A percentile compares a stretch with the other conserved stretches of the same genome.
Evolutionary conservation across 495 filamentous ascomycete genomes (phyloP).

Genomic region (Xylaria venustula): DNA sequence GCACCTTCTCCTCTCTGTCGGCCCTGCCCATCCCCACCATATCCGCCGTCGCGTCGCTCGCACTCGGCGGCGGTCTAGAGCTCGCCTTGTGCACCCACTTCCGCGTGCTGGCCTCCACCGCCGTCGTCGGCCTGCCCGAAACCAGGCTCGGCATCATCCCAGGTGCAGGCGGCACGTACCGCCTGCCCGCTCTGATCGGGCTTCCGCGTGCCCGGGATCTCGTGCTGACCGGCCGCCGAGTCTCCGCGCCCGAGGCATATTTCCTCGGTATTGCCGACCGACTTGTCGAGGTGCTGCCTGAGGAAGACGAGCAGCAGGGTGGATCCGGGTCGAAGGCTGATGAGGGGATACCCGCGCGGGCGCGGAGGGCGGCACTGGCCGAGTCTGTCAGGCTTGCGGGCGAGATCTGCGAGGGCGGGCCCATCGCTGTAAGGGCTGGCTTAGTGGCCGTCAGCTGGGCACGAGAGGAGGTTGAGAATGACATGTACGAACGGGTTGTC

Average conservation of each 20-base stretch:
- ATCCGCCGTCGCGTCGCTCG: conserved; percentile 72
- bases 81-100: conserved; percentile 83
- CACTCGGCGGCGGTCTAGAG: conserved; percentile 90
- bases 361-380: conserved; percentile 62
- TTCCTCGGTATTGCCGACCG: conserved; percentile 81
- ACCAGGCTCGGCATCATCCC: conserved; percentile 91
- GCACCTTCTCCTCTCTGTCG: conserved; percentile 65
- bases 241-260: conserved; percentile 76
- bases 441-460: conserved; percentile 67
- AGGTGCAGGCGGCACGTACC: conserved; percentile 88
- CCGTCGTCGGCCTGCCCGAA: conserved; percentile 80
- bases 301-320: conserved; percentile 48
- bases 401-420: conserved; percentile 85
- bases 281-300: conserved; percentile 68
- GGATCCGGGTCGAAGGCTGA: conserved; percentile 34
- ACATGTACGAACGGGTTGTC: conserved; percentile 76
- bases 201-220: conserved; percentile 73
- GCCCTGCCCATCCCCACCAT: conserved; percentile 84
- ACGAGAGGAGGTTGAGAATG: conserved; percentile 68
- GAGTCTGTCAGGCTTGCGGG: conserved; percentile 74
- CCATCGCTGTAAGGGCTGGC: conserved; percentile 72
- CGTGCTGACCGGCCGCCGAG: conserved; percentile 79
- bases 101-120: conserved; percentile 73
- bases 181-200: conserved; percentile 77
- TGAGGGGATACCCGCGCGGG: conserved; percentile 38